These are phyloP conservation scores for Linnemannia exigua DNA, from an alignment of 192 early-diverging fungal genomes.

Conservation along the genomic window DNA sequence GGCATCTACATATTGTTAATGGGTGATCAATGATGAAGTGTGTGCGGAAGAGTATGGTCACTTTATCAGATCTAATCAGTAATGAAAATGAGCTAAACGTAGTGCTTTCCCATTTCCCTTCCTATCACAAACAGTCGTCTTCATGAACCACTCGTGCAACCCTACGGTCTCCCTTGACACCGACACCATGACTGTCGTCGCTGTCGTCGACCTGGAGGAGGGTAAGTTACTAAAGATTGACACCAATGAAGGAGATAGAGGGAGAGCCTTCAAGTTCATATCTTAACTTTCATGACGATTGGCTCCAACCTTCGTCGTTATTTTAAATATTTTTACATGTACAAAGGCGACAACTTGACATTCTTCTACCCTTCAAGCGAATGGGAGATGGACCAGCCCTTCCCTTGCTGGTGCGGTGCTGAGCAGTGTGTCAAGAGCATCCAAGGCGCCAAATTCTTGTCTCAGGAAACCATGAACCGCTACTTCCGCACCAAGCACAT, in stretches of 20 bases:
- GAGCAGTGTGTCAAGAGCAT: slow-evolving; percentile 65
- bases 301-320: neutral
- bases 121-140: slow-evolving; percentile 45
- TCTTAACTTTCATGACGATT: neutral
- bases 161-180: slow-evolving; percentile 62
- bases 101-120: neutral
- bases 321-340: neutral
- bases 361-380: slow-evolving; percentile 76
- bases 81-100: neutral
- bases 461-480: slow-evolving; percentile 55
- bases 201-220: slow-evolving; percentile 59
- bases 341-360: slow-evolving; percentile 62
- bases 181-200: slow-evolving; percentile 58
- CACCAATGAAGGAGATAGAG: no score
- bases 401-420: slow-evolving; percentile 70
- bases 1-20: neutral
- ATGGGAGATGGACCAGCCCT: slow-evolving; percentile 77
- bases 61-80: slow-evolving; percentile 44
- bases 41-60: neutral
- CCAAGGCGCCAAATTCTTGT: slow-evolving; percentile 62
- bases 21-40: no score
- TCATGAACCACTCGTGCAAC: slow-evolving; percentile 68
- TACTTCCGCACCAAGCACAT: slow-evolving; percentile 66
- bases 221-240: slow-evolving; percentile 32
- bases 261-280: no score